Conservation (phyloP, 148 eudicot genomes). For the Gaultheria prostrata region DNA sequence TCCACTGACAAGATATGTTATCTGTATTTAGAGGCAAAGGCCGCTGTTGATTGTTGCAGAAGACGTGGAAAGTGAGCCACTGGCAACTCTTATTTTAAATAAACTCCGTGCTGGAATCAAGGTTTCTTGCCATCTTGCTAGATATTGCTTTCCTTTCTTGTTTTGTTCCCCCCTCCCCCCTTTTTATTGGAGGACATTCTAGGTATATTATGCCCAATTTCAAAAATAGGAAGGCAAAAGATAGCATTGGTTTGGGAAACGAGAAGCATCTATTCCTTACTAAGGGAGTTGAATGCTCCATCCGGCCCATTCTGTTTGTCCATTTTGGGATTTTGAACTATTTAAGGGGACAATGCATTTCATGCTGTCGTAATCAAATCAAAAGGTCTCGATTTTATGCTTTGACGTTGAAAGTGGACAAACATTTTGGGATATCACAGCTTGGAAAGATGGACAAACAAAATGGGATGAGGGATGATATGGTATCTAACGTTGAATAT, state of each 20-base stretch:
- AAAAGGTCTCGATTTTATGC: neutral
- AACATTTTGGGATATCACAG: neutral
- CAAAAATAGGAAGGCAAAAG: neutral
- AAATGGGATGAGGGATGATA: neutral
- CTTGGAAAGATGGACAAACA: neutral
- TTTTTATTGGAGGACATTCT: neutral
- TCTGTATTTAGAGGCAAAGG: constrained; percentile 56
- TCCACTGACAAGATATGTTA: neutral
- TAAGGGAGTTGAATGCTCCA: neutral
- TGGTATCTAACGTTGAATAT: neutral
- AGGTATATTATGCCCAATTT: neutral
- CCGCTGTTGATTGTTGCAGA: constrained; percentile 65
- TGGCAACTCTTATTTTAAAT: constrained; percentile 80
- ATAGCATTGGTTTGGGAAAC: neutral
- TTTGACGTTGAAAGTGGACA: neutral
- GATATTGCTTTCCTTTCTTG: neutral
- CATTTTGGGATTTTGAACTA: neutral
- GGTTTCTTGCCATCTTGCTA: constrained; percentile 32
- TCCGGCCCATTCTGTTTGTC: neutral
- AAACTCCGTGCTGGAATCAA: constrained; percentile 95
- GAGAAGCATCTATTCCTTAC: neutral
- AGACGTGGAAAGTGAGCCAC: constrained; percentile 70
- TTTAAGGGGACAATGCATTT: neutral
- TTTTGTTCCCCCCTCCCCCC: neutral
- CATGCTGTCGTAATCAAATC: neutral